Conservation (phyloP, 768 basidiomycete species). For the Leccinum arenicola region DNA sequence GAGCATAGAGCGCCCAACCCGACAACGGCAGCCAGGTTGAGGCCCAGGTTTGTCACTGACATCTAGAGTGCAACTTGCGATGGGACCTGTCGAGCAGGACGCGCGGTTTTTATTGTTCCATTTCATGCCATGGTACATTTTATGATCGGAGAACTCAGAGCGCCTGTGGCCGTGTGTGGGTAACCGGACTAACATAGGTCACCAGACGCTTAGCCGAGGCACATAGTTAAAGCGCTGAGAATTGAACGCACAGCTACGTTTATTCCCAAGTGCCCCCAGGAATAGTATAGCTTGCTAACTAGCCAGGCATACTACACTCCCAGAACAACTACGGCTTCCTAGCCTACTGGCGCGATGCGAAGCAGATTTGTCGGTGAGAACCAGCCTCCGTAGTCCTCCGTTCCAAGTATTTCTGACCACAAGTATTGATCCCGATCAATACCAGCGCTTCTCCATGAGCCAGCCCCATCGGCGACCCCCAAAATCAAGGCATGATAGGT, state of each 20-base stretch:
- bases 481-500: neutral
- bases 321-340: neutral
- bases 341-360: no score
- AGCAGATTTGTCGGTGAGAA: no score
- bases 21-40: constrained; percentile 8
- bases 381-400: no score
- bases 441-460: neutral
- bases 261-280: no score
- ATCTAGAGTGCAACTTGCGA: constrained; percentile 20
- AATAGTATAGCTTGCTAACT: neutral
- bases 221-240: neutral
- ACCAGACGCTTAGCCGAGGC: neutral
- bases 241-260: neutral
- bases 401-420: no score
- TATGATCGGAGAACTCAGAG: neutral
- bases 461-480: neutral
- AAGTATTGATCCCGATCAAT: neutral
- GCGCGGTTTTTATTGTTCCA: neutral
- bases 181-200: neutral
- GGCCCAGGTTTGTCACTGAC: constrained; percentile 24
- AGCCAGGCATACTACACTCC: neutral
- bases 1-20: constrained; percentile 10
- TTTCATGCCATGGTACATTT: neutral
- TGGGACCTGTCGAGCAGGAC: neutral
- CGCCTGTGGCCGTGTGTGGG: neutral